Evolutionary conservation across 2,329 filamentous ascomycete species (phyloP).

Genomic region (Alternaria viburni): DNA sequence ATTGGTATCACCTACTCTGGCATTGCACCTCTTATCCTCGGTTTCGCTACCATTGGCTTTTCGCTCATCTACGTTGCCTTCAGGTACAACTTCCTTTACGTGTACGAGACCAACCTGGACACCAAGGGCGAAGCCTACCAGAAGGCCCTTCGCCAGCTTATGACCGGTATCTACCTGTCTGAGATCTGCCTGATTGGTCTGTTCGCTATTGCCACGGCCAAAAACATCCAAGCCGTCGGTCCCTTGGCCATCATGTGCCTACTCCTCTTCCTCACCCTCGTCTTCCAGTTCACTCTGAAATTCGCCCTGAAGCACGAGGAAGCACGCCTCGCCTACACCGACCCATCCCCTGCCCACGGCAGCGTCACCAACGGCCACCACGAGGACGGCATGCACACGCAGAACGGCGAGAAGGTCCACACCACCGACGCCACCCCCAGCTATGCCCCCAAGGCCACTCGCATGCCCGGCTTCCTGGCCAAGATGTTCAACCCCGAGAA

Average conservation of each 20-base stretch:
- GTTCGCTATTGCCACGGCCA: slow-evolving; percentile 50
- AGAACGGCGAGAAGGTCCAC: slow-evolving; percentile 15
- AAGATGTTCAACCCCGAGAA: slow-evolving; percentile 44
- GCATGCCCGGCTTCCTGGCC: slow-evolving; percentile 40
- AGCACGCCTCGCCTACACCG: slow-evolving; percentile 38
- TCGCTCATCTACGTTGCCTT: slow-evolving; percentile 55
- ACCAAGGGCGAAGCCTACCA: slow-evolving; percentile 56
- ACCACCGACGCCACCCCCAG: slow-evolving; percentile 1
- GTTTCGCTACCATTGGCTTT: slow-evolving; percentile 54
- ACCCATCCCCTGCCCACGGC: slow-evolving; percentile 24
- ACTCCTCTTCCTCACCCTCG: slow-evolving; percentile 48
- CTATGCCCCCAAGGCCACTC: slow-evolving; percentile 30
- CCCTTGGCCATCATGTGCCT: slow-evolving; percentile 54
- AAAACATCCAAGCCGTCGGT: slow-evolving; percentile 43
- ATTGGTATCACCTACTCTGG: slow-evolving; percentile 56
- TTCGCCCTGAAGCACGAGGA: slow-evolving; percentile 40
- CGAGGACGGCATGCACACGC: slow-evolving; percentile 27
- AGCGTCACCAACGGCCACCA: slow-evolving; percentile 21
- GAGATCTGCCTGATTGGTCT: slow-evolving; percentile 57
- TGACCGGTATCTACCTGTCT: slow-evolving; percentile 56
- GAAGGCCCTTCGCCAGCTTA: slow-evolving; percentile 55
- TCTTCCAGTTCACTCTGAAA: slow-evolving; percentile 50
- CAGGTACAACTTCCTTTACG: slow-evolving; percentile 58
- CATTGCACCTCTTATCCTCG: slow-evolving; percentile 57
- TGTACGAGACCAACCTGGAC: slow-evolving; percentile 55